A percentile compares a stretch with the other conserved stretches of the same genome.
These are phyloP conservation scores for Lupinus albus DNA, from an alignment of 306 rosid genomes.

Conservation along the genomic window DNA sequence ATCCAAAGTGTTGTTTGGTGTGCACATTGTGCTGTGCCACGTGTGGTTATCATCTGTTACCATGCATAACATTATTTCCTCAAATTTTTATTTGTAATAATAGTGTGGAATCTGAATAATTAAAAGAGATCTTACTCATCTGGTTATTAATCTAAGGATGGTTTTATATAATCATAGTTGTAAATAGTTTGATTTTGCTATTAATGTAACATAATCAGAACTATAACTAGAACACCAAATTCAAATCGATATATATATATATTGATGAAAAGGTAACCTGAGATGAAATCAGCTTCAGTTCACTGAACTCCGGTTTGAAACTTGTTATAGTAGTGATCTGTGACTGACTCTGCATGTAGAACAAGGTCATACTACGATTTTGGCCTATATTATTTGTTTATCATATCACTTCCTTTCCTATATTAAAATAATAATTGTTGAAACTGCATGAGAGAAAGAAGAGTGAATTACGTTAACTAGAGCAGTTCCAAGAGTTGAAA, in stretches of 20 bases:
- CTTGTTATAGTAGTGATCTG: not conserved
- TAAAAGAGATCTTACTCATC: no score
- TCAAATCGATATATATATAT: not conserved
- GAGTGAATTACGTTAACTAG: no score
- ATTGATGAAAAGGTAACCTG: conserved; percentile 39
- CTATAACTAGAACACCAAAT: no score
- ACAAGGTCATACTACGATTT: not conserved
- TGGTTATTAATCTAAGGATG: no score
- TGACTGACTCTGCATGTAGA: not conserved
- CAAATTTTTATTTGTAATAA: not conserved
- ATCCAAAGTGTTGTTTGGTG: conserved; percentile 41
- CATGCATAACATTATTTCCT: not conserved
- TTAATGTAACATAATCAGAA: no score
- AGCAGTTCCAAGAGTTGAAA: conserved; percentile 25
- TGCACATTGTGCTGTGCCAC: conserved; percentile 22
- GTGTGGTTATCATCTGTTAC: conserved; percentile 38
- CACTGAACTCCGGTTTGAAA: conserved; percentile 32
- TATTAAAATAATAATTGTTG: no score
- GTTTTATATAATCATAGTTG: no score
- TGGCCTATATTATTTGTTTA: no score
- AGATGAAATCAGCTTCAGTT: conserved; percentile 36
- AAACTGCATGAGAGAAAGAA: no score
- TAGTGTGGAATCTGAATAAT: no score
- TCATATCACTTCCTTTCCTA: no score
- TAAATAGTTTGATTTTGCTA: no score